Base-by-base conservation (phyloP, 169 alveolate genomes). In the Amoebophrya sp. region DNA sequence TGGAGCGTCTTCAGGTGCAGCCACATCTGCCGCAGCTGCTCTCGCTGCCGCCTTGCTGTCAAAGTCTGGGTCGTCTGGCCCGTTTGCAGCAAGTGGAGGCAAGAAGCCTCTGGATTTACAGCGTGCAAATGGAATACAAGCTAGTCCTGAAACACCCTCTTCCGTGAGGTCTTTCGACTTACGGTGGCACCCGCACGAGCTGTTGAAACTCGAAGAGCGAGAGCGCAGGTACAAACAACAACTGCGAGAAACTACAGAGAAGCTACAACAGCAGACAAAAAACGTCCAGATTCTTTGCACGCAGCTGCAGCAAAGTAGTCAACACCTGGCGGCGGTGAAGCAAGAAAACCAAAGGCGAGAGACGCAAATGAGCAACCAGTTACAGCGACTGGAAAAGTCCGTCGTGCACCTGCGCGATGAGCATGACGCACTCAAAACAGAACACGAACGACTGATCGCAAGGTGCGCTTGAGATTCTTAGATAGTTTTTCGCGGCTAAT, bases 181-280 rank as follows among this genome's bases (percentile, higher is more conserved):
- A 1, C 83, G 83, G 83, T 65, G 83, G 83, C 83, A 65, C 83
- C 83, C 83, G 36, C 38, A 65, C 83, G 83, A 1, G 36, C 83
- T 65, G 36, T 36, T 65, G 39, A 1, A 65, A 0, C n/a, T 29
- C 38, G 83, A 65, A 26, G 2, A 18, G 33, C 18, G n/a, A 36
- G 83, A 65, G 26, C 18, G 2, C 2, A 6, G 2, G 36, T 65
- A 65, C 33, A 65, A 65, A 36, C 12, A 6, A 36, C 2, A 65
- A 65, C 18, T 65, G 23, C 76, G 23, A 53, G n/a, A 53, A n/a
- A n/a, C n/a, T n/a, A n/a, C n/a, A 23, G n/a, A 23, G n/a, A 53
- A 53, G 76, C 23, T 53, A 23, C 10, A 53, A 53, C 10, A 53
- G n/a, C n/a, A 53, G 76, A 10, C 10, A 23, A 10, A 53, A 23